Conservation (phyloP, 257 asterid species). For the Lycium ferocissimum region DNA sequence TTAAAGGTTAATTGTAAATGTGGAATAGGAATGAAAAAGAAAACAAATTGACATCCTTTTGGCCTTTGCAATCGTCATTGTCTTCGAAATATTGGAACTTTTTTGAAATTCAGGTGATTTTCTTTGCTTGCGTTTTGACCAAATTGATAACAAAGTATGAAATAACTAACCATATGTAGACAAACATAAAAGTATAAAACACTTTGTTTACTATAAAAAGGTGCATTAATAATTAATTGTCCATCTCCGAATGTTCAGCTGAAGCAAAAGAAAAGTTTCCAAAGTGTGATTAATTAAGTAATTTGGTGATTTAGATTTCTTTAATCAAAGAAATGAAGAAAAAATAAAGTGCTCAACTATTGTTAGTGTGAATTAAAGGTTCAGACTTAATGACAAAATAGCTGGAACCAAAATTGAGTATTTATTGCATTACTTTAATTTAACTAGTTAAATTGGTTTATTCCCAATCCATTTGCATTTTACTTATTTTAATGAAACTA, state of each 20-base stretch:
- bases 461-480: background rate
- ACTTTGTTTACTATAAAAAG: background rate
- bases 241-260: too few relatives aligned
- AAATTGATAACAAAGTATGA: background rate
- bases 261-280: background rate
- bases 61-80: background rate
- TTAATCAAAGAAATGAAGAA: background rate
- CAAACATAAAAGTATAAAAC: background rate
- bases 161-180: background rate
- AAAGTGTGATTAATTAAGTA: background rate
- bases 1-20: background rate
- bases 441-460: background rate
- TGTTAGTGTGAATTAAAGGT: background rate
- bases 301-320: background rate
- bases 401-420: background rate
- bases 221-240: too few relatives aligned
- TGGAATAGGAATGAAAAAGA: background rate
- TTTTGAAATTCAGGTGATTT: background rate
- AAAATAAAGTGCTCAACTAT: background rate
- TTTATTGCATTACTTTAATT: background rate
- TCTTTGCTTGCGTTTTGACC: background rate
- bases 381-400: background rate
- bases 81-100: background rate
- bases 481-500: too few relatives aligned
- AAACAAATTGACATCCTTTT: background rate